A percentile compares a stretch with the other conserved stretches of the same genome.
Conservation (phyloP, 2,329 filamentous ascomycete species). For the Neonectria punicea region DNA sequence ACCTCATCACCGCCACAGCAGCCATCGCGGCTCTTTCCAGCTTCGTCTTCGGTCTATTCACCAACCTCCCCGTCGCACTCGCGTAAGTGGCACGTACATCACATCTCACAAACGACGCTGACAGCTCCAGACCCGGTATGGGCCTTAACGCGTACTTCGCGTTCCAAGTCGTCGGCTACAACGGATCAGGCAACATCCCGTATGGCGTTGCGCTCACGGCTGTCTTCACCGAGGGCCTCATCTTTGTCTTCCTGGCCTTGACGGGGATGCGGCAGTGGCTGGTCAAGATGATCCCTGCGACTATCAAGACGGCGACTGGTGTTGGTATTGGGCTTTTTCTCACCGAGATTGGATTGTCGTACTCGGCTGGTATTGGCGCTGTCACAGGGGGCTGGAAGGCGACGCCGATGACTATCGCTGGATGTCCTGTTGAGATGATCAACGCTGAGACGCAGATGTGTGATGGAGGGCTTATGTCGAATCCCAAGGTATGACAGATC, state of each 20-base stretch:
- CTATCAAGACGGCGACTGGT: constrained; percentile 83
- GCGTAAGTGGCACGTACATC: constrained; percentile 17
- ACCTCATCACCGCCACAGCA: constrained; percentile 82
- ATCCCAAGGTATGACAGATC: constrained; percentile 21
- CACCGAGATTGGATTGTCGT: constrained; percentile 75
- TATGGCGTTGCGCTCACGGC: constrained; percentile 80
- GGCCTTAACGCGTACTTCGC: constrained; percentile 84
- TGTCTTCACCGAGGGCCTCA: constrained; percentile 83
- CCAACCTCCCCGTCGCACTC: constrained; percentile 35
- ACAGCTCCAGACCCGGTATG: constrained; percentile 47
- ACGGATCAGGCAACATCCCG: constrained; percentile 76
- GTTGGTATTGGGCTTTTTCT: constrained; percentile 84
- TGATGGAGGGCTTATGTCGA: constrained; percentile 33
- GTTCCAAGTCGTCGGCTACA: constrained; percentile 72
- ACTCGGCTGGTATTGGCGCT: constrained; percentile 79
- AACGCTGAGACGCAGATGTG: constrained; percentile 31
- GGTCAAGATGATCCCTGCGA: constrained; percentile 78
- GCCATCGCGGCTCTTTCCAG: constrained; percentile 77
- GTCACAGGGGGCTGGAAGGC: constrained; percentile 68
- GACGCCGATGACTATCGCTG: constrained; percentile 77
- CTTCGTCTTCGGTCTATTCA: constrained; percentile 30
- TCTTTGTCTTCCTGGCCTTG: constrained; percentile 79
- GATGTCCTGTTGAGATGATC: constrained; percentile 58
- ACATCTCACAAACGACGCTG: constrained; percentile 57
- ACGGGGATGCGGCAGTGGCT: constrained; percentile 87